A percentile compares a stretch with the other conserved stretches of the same genome.
Conservation (phyloP, 768 basidiomycete genomes). For the Calocera cornea region DNA sequence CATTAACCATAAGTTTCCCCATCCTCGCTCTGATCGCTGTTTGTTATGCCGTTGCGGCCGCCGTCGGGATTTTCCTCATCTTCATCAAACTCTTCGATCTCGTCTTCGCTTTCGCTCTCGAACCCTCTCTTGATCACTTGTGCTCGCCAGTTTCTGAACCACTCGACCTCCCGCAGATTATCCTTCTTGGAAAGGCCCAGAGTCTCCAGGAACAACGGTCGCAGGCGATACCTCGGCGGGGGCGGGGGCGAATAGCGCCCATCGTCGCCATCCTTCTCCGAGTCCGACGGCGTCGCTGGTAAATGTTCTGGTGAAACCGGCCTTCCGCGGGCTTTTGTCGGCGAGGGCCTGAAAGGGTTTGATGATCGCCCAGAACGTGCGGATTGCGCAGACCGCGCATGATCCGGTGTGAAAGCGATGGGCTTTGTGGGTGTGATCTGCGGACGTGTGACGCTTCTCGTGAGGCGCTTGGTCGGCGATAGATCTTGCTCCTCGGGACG, state of each 20-base stretch:
- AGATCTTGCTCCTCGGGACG: neutral
- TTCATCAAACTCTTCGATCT: neutral
- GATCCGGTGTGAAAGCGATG: neutral
- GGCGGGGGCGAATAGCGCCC: neutral
- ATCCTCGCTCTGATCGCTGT: too few species aligned
- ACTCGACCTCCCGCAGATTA: neutral
- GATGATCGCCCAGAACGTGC: neutral
- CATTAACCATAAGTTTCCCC: neutral
- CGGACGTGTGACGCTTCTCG: neutral
- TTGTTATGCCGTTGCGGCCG: neutral
- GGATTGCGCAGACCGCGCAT: neutral
- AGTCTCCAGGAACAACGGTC: slow-evolving; percentile 1
- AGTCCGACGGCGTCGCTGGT: neutral
- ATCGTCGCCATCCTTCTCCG: neutral
- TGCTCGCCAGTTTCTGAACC: neutral
- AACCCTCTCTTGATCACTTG: neutral
- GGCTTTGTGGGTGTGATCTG: neutral
- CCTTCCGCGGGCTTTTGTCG: neutral
- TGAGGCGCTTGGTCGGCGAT: neutral
- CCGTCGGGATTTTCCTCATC: neutral
- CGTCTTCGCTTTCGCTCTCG: neutral
- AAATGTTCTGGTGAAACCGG: neutral
- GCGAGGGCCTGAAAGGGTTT: neutral
- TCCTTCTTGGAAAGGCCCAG: neutral
- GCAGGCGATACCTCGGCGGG: neutral